These are phyloP conservation scores for Tulasnella sp. DNA, from an alignment of 768 basidiomycete genomes.

Conservation along the genomic window DNA sequence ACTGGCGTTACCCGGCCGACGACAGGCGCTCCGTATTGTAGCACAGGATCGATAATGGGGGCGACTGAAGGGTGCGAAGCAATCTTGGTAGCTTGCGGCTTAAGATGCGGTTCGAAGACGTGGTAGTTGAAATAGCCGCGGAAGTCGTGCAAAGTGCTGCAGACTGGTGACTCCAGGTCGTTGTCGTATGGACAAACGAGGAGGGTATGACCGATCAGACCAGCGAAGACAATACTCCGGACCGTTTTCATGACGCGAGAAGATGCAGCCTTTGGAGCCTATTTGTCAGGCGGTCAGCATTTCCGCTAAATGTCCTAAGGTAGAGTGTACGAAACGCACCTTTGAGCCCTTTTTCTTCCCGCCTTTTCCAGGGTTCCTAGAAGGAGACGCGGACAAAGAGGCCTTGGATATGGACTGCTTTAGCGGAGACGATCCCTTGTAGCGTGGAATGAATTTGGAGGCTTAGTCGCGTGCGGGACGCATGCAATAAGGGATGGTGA, in stretches of 20 bases:
- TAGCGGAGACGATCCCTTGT: constrained; percentile 26
- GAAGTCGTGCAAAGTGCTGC: constrained; percentile 19
- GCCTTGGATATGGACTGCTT: constrained; percentile 25
- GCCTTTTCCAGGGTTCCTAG: not conserved
- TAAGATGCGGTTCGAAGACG: constrained; percentile 20
- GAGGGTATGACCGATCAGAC: constrained; percentile 13
- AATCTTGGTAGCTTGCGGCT: constrained; percentile 20
- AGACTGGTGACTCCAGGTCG: constrained; percentile 9
- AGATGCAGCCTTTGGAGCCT: not conserved
- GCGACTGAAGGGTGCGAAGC: not conserved
- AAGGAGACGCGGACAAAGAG: constrained; percentile 10
- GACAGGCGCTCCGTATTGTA: constrained; percentile 3
- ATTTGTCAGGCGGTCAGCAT: not conserved
- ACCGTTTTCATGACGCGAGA: constrained; percentile 16
- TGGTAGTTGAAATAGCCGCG: not conserved
- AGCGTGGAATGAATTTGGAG: not conserved
- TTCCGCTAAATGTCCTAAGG: not conserved
- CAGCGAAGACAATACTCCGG: not conserved
- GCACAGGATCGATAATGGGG: not conserved
- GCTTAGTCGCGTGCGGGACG: not conserved
- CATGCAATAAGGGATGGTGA: not conserved
- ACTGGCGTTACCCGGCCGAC: not conserved
- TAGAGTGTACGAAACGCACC: not conserved
- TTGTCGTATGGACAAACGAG: constrained; percentile 29
- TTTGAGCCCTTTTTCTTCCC: constrained; percentile 2